Percentiles rank a stretch among this genome's conserved stretches.
Evolutionary conservation across 495 filamentous ascomycete genomes (phyloP).

Genomic region (Oidiodendron maius): DNA sequence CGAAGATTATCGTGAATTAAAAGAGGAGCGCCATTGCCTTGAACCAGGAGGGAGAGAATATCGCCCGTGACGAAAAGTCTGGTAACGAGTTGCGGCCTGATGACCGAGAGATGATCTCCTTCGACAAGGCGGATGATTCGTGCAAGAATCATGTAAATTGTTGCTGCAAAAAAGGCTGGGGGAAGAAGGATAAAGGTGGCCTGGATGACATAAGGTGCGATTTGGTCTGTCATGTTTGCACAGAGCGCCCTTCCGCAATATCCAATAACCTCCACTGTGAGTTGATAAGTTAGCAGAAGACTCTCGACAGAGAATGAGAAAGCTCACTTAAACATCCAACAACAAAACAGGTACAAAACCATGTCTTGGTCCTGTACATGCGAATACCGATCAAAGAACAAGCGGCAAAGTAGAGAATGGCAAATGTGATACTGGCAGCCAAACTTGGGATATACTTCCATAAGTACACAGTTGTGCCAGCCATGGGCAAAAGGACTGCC

Average conservation of each 20-base stretch:
- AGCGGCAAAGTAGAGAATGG: slow-evolving; percentile 36
- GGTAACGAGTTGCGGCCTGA: slow-evolving; percentile 31
- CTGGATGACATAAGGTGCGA: slow-evolving; percentile 43
- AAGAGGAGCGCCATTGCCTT: slow-evolving; percentile 22
- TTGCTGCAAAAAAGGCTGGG: slow-evolving; percentile 43
- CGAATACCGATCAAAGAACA: slow-evolving; percentile 40
- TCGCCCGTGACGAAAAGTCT: slow-evolving; percentile 41
- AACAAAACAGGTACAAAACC: slow-evolving; percentile 2
- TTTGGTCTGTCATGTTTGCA: slow-evolving; percentile 26
- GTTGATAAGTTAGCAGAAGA: neutral
- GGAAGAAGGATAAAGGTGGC: slow-evolving; percentile 40
- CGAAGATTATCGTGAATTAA: neutral
- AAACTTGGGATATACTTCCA: slow-evolving; percentile 47
- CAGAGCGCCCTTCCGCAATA: slow-evolving; percentile 37
- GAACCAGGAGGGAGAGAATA: slow-evolving; percentile 33
- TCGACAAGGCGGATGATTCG: slow-evolving; percentile 36
- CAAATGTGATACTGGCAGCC: slow-evolving; percentile 40
- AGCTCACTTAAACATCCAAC: neutral
- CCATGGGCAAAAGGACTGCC: too few species aligned
- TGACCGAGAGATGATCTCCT: slow-evolving; percentile 35
- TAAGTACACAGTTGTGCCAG: too few species aligned
- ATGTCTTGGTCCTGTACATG: slow-evolving; percentile 13
- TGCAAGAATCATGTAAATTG: slow-evolving; percentile 49
- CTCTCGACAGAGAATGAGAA: neutral
- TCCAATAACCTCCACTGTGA: slow-evolving; percentile 33